Conservation (phyloP, 495 filamentous ascomycete species). For the Parathielavia hyrcaniae region DNA sequence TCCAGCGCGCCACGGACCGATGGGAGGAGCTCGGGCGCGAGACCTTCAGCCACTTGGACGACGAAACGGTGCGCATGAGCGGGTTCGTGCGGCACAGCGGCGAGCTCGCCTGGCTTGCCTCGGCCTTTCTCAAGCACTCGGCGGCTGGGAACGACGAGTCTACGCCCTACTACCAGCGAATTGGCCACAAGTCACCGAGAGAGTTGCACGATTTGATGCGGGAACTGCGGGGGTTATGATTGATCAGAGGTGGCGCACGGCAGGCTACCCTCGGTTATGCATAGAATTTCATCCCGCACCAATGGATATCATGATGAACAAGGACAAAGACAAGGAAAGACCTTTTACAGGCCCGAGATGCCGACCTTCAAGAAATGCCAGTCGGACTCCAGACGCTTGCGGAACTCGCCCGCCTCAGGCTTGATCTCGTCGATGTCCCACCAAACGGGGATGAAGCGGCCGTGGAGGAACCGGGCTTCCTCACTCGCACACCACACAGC, state of each 20-base stretch:
- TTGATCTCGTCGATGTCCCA: conserved; percentile 53
- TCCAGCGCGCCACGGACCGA: conserved; percentile 1
- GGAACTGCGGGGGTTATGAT: not conserved
- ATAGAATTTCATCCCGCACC: too few relatives aligned
- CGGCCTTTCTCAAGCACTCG: not conserved
- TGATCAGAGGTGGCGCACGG: too few relatives aligned
- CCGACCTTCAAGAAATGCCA: conserved; percentile 15
- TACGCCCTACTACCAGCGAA: not conserved
- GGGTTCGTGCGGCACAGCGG: conserved; percentile 8
- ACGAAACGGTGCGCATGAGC: conserved; percentile 42
- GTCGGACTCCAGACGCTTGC: not conserved
- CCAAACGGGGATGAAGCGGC: conserved; percentile 42
- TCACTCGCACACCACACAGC: conserved; percentile 45
- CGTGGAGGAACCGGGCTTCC: conserved; percentile 49
- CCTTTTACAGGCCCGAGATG: conserved; percentile 5
- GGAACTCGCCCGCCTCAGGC: conserved; percentile 5
- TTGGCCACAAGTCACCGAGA: not conserved
- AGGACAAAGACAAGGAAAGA: too few relatives aligned
- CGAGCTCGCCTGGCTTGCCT: conserved; percentile 15
- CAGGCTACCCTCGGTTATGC: too few relatives aligned
- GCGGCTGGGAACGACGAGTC: not conserved
- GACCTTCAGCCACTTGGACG: conserved; percentile 19
- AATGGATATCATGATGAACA: too few relatives aligned
- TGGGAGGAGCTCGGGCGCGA: conserved; percentile 6
- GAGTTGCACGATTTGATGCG: conserved; percentile 7